Base-by-base conservation (phyloP, 164 flowering plant genomes). In the Stephania japonica region DNA sequence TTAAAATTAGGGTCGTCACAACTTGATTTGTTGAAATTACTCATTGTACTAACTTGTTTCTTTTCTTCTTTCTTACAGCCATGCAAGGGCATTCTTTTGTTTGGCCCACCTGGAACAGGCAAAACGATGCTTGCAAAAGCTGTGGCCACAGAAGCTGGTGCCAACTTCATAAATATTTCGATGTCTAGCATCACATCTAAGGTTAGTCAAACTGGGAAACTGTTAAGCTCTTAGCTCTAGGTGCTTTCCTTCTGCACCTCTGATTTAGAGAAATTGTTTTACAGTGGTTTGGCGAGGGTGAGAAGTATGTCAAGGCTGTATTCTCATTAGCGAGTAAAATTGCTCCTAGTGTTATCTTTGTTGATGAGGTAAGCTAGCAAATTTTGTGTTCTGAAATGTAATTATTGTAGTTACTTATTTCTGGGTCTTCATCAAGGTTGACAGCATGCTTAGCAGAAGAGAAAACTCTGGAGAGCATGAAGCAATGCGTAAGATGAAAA, bases 221-320 rank as follows among this genome's bases (percentile, higher is more conserved):
- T 76, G 42, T 38, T 70, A 9, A 75, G n/a, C 59, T 18, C 7
- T 7, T 14, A 8, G 10, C 16, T 70, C 12, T 62, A 47, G 5
- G 10, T 18, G 8, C 27, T 38, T 59, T 16, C 6, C 47, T 67
- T 7, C 24, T 19, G 7, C 18, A 25, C 16, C n/a, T 75, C 75
- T 38, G 24, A 64, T 16, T 56, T 21, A 23, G 10, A 38, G 3
- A 42, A 21, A 32, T 23, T 59, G 56, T 42, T 6, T 59, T 81
- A 78, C 86, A 94, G 97, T 90, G 97, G 98, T 91, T 94, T 83
- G 98, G 98, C 26, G 97, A 94, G 87, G 97, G 97, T 65, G 98
- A 94, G 83, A 94, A 94, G 81, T 91, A 88, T 85, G 97, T 91
- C 64, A 94, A 92, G 81, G 98, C 97, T 50, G 95, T 92, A 44